Evolutionary conservation across 1,284 basidiomycete species (phyloP).

Genomic region (Vanrija humicola): DNA sequence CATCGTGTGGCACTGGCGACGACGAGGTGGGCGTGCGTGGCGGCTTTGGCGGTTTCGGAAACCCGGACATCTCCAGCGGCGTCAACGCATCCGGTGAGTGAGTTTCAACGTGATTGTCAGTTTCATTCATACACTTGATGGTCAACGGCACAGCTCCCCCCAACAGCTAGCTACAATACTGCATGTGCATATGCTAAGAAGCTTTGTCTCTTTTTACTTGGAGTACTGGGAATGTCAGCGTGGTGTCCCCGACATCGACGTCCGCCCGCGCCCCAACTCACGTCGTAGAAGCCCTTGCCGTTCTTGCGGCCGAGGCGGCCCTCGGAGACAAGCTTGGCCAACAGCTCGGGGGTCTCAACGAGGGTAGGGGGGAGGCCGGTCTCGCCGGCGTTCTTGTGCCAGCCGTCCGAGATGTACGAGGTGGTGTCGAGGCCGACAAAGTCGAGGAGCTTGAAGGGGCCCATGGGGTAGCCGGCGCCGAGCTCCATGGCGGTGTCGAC

Average conservation of each 20-base stretch:
- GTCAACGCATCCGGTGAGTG: too few species aligned
- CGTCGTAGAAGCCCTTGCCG: slow-evolving; percentile 49
- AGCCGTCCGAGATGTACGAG: slow-evolving; percentile 55
- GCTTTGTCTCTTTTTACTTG: not conserved
- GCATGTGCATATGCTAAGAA: too few species aligned
- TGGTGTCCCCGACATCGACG: not conserved
- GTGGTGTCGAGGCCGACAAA: slow-evolving; percentile 54
- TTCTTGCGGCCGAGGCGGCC: slow-evolving; percentile 57
- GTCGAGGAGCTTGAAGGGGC: slow-evolving; percentile 57
- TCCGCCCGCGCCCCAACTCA: slow-evolving; percentile 16
- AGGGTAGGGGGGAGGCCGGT: slow-evolving; percentile 50
- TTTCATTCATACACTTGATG: too few species aligned
- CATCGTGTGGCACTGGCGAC: too few species aligned
- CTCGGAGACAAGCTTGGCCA: slow-evolving; percentile 54
- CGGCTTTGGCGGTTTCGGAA: too few species aligned
- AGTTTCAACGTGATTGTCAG: too few species aligned
- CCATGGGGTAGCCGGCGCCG: slow-evolving; percentile 54
- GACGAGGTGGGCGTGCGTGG: too few species aligned
- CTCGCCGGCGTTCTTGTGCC: slow-evolving; percentile 52
- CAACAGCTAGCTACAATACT: too few species aligned
- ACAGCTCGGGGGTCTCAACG: slow-evolving; percentile 50
- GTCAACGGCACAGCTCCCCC: too few species aligned
- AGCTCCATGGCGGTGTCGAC: slow-evolving; percentile 60
- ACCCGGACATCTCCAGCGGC: too few species aligned
- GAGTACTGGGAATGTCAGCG: not conserved